These are phyloP conservation scores for Xylaria scruposa DNA, from an alignment of 495 filamentous ascomycete species.

Conservation along the genomic window DNA sequence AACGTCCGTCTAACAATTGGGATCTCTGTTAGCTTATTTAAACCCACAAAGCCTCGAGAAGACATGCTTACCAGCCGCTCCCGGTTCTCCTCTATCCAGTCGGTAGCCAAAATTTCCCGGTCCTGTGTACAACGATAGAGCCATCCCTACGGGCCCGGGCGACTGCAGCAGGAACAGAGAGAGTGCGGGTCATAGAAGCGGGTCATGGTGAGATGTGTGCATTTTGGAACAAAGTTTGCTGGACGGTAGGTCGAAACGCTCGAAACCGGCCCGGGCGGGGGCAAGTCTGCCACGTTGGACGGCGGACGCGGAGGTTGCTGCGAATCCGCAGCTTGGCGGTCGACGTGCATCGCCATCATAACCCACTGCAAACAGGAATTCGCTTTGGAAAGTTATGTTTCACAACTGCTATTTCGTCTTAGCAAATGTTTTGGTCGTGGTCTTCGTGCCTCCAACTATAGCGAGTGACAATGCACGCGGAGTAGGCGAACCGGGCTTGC, in stretches of 20 bases:
- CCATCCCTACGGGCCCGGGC: slow-evolving; percentile 61
- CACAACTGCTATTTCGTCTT: background rate
- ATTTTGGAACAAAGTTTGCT: slow-evolving; percentile 45
- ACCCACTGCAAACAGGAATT: background rate
- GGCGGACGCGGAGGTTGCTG: background rate
- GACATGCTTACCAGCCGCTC: slow-evolving; percentile 32
- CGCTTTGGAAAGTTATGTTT: background rate
- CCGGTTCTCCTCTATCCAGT: slow-evolving; percentile 41
- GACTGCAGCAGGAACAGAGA: slow-evolving; percentile 60
- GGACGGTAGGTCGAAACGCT: slow-evolving; percentile 20
- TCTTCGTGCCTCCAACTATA: background rate
- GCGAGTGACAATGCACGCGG: background rate
- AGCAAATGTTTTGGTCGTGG: background rate
- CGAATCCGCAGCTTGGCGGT: background rate
- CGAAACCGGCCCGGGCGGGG: slow-evolving; percentile 23
- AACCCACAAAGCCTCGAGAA: background rate
- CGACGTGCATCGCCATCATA: slow-evolving; percentile 14
- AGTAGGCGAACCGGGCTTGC: background rate
- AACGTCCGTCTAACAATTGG: slow-evolving; percentile 31
- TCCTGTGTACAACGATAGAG: slow-evolving; percentile 72
- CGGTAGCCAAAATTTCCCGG: slow-evolving; percentile 50
- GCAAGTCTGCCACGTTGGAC: background rate
- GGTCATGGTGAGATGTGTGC: slow-evolving; percentile 67
- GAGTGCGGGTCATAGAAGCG: slow-evolving; percentile 54
- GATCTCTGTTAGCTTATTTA: background rate